Base-by-base conservation (phyloP, 305 asterid species). In the Solanum chacoense region DNA sequence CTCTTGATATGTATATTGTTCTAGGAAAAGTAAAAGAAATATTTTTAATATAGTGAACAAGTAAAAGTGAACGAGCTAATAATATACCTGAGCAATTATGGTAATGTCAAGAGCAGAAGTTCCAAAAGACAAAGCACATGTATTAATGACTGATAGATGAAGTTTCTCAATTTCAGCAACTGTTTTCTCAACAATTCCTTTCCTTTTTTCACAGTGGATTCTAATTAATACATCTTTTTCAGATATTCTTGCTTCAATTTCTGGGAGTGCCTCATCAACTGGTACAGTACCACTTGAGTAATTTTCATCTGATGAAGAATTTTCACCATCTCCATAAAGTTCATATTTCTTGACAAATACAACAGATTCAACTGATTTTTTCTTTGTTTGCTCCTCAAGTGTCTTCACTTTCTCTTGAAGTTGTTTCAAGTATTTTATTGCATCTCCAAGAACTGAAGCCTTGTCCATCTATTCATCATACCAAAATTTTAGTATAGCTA, bases 61-160 rank as follows among this genome's bases (percentile, higher is more conserved):
- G n/a, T 50, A 50, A 50, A 50, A 50, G 9, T 7, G 65, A 50
- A 50, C 9, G 12, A 7, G 4, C 10, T 12, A 42, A 42, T 42
- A 50, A 50, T 55, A 14, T 90, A 95, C 98, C 98, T 94, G 93
- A 35, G 98, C 95, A 73, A 92, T 90, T n/a, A 96, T 88, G 7
- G 98, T 95, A 1, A 96, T 92, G 87, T 95, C 95, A 89, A 96
- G 98, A 45, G 94, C 90, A 63, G 95, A 93, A 87, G 89, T 93
- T 90, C 99, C 99, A 42, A 96, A 96, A 24, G 94, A 89, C 93
- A 96, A 90, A 34, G 92, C 87, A 87, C 95, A 93, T 93, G 94
- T 96, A 87, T 91, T 95, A 29, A 91, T 92, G 86, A 95, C 96
- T 36, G 96, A 92, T 32, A 96, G 88, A 75, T 90, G 91, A 59